Evolutionary conservation across 2,329 filamentous ascomycete species (phyloP).

Genomic region (Pseudopithomyces chartarum): DNA sequence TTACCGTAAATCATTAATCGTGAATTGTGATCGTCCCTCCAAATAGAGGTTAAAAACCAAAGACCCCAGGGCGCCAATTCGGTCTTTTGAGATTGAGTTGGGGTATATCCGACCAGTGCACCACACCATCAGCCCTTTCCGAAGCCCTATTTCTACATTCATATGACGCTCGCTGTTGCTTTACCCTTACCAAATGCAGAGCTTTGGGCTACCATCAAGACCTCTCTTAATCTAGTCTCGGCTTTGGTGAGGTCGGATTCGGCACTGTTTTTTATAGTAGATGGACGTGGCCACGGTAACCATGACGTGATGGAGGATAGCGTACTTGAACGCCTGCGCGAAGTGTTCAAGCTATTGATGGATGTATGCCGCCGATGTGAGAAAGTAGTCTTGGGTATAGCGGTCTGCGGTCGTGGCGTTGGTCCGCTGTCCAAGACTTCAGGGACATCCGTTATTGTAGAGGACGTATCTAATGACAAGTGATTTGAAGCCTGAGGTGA

Average conservation of each 20-base stretch:
- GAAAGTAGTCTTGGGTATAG: constrained; percentile 5
- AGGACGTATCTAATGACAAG: constrained; percentile 39
- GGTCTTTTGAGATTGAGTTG: neutral
- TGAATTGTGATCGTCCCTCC: neutral
- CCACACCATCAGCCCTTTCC: neutral
- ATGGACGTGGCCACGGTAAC: constrained; percentile 41
- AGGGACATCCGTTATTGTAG: constrained; percentile 28
- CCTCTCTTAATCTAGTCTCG: constrained; percentile 36
- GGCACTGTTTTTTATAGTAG: constrained; percentile 17
- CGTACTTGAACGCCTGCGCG: constrained; percentile 31
- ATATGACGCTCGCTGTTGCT: constrained; percentile 27
- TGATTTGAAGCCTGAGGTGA: constrained; percentile 43
- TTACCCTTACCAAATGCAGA: constrained; percentile 30
- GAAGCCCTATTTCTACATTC: constrained; percentile 3
- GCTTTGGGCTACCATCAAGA: constrained; percentile 34
- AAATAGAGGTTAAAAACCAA: neutral
- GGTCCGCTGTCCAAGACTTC: constrained; percentile 12
- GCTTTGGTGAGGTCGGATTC: constrained; percentile 36
- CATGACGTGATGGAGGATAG: constrained; percentile 40
- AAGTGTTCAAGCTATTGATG: constrained; percentile 21
- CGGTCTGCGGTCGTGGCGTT: constrained; percentile 17
- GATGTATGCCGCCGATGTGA: constrained; percentile 32
- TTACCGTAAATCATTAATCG: constrained; percentile 1
- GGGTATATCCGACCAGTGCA: constrained; percentile 2
- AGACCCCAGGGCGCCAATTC: neutral